These are phyloP conservation scores for Cryphonectria naterciae DNA, from an alignment of 2,329 filamentous ascomycete species.

Conservation along the genomic window DNA sequence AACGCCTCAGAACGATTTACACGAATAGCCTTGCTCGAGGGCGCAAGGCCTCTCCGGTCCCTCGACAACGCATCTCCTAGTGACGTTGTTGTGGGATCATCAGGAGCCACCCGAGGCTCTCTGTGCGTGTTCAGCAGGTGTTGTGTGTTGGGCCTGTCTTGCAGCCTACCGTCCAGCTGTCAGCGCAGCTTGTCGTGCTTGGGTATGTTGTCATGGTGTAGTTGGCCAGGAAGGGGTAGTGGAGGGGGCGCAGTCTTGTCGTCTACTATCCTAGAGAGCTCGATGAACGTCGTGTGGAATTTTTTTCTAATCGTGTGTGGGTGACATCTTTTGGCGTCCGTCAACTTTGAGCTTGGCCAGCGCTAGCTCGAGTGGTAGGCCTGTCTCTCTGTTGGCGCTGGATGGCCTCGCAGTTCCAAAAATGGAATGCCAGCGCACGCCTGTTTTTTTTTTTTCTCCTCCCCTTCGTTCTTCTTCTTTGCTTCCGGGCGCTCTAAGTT, in stretches of 20 bases:
- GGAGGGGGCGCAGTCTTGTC: neutral
- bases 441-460: no score
- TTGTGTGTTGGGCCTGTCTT: neutral
- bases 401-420: neutral
- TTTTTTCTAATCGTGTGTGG: neutral
- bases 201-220: neutral
- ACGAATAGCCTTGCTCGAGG: neutral
- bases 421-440: conserved; percentile 1
- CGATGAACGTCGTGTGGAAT: neutral
- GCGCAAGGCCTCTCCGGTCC: neutral
- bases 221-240: neutral
- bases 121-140: neutral
- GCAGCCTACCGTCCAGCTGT: conserved; percentile 1
- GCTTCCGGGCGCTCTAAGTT: neutral
- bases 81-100: conserved; percentile 3
- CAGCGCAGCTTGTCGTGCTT: neutral
- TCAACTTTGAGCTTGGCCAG: neutral
- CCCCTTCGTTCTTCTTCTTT: neutral
- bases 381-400: neutral
- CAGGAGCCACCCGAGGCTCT: neutral
- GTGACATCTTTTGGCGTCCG: neutral
- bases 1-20: neutral
- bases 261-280: neutral
- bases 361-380: neutral
- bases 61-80: neutral